phyloP scores from a whole-genome alignment of 179 eudicot genomes.

The Nepenthes alata region DNA sequence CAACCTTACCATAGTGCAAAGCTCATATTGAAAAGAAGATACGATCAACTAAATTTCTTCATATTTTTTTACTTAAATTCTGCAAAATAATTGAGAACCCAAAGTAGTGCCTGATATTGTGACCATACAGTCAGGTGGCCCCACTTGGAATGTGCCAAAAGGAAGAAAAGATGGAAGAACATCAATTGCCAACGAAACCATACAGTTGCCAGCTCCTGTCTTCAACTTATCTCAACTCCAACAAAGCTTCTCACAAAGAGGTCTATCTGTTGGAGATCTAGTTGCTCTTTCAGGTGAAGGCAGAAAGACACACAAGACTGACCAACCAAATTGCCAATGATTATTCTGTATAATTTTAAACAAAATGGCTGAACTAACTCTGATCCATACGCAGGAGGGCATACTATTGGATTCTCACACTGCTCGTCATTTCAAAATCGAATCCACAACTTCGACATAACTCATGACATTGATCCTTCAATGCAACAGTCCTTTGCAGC shows the following conservation, averaged over 20 bases:
- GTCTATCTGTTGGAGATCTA: constrained; percentile 46
- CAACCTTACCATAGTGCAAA: too few species aligned
- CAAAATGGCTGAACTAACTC: constrained; percentile 5
- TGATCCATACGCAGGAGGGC: constrained; percentile 54
- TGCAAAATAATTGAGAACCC: neutral
- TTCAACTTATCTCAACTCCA: constrained; percentile 65
- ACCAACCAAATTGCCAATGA: too few species aligned
- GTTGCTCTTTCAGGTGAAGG: constrained; percentile 69
- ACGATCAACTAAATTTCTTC: neutral
- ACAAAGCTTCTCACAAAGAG: constrained; percentile 55
- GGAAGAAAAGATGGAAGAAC: constrained; percentile 71
- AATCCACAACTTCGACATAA: constrained; percentile 56
- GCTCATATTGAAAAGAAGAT: neutral
- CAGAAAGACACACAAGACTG: neutral
- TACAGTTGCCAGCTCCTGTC: constrained; percentile 55
- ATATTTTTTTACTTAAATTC: neutral
- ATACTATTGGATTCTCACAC: constrained; percentile 85
- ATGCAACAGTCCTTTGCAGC: constrained; percentile 53
- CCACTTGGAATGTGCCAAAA: constrained; percentile 69
- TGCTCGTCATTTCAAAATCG: constrained; percentile 88
- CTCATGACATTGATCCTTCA: constrained; percentile 58
- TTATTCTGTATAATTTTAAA: neutral
- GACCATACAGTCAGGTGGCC: constrained; percentile 57
- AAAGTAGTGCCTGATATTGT: constrained; percentile 6
- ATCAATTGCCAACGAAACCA: constrained; percentile 47